Evolutionary conservation across 1,284 basidiomycete genomes (phyloP).

Genomic region (Cryptococcus deneoformans): DNA sequence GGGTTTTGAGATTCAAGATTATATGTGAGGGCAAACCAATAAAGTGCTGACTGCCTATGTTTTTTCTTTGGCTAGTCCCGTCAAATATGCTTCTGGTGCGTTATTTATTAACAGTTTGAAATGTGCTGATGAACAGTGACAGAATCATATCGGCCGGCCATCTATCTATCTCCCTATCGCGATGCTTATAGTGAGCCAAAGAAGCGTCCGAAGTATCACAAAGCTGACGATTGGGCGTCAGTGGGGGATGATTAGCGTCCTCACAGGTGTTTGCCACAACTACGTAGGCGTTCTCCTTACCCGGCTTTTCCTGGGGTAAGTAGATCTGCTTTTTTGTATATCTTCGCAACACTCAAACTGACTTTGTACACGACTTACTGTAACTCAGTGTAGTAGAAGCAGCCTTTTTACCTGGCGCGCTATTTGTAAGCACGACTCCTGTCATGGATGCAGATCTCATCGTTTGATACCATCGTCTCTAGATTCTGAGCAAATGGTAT

Average conservation of each 20-base stretch:
- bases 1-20: too few species aligned
- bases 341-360: conserved; percentile 13
- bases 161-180: conserved; percentile 69
- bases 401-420: conserved; percentile 30
- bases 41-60: not conserved
- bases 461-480: conserved; percentile 14
- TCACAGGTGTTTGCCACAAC: conserved; percentile 61
- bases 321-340: not conserved
- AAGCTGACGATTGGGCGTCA: not conserved
- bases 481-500: conserved; percentile 56
- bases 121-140: not conserved
- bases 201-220: conserved; percentile 35
- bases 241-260: conserved; percentile 65
- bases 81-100: conserved; percentile 34
- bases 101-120: not conserved
- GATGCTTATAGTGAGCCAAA: conserved; percentile 53
- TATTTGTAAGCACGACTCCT: conserved; percentile 17
- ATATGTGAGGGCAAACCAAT: too few species aligned
- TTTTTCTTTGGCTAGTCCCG: conserved; percentile 28
- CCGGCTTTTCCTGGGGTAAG: conserved; percentile 68
- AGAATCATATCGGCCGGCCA: conserved; percentile 67
- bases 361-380: not conserved
- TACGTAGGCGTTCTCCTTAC: conserved; percentile 67
- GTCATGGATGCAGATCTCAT: not conserved
- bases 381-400: conserved; percentile 19